phyloP scores from a whole-genome alignment of 148 eudicot genomes.

The Rhododendron ovatum region DNA sequence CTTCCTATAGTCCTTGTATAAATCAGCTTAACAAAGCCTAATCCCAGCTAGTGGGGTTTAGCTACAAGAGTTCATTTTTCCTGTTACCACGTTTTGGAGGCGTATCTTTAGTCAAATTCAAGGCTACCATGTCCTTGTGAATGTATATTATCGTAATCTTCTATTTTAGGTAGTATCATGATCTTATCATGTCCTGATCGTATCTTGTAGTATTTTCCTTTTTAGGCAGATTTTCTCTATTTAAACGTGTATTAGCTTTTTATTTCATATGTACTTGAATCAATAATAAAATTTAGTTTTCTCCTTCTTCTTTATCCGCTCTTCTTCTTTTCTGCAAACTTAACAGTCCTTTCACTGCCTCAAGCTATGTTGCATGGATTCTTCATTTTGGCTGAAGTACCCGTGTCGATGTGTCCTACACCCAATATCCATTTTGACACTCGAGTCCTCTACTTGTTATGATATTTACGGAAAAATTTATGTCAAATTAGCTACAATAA shows the following conservation, averaged over 20 bases:
- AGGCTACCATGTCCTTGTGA: not conserved
- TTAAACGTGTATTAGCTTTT: not conserved
- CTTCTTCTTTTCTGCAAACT: too few relatives aligned
- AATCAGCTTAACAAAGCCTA: not conserved
- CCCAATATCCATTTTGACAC: too few relatives aligned
- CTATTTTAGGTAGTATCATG: not conserved
- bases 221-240: not conserved
- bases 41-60: not conserved
- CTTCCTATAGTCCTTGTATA: not conserved
- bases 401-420: too few relatives aligned
- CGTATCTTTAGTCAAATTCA: not conserved
- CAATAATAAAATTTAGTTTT: not conserved
- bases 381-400: too few relatives aligned
- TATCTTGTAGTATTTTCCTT: not conserved
- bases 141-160: not conserved
- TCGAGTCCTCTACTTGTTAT: not conserved
- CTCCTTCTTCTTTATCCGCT: too few relatives aligned
- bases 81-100: not conserved
- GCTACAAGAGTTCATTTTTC: not conserved
- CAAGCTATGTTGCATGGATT: too few relatives aligned
- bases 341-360: too few relatives aligned
- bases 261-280: not conserved
- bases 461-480: not conserved
- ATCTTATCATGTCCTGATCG: not conserved
- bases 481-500: not conserved